Percentiles rank a stretch among this genome's conserved stretches.
These are phyloP conservation scores for Nemophila menziesii DNA, from an alignment of 257 asterid genomes.

Conservation along the genomic window DNA sequence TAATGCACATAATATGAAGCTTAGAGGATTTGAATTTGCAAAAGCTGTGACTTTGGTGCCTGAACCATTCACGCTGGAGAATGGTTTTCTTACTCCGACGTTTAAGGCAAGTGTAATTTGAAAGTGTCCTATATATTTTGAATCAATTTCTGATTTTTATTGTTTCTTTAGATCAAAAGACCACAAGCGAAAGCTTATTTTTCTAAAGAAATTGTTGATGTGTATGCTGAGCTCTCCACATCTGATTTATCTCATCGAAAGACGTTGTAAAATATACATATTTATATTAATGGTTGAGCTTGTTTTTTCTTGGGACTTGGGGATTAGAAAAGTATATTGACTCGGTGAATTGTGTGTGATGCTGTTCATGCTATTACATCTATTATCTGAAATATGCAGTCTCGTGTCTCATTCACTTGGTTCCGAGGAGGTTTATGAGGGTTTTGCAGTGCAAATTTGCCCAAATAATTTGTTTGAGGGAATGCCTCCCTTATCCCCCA, in stretches of 20 bases:
- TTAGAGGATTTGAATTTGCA: constrained; percentile 69
- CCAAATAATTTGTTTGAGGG: no score
- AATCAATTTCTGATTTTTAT: neutral
- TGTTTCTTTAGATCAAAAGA: constrained; percentile 45
- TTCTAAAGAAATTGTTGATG: constrained; percentile 39
- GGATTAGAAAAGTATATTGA: neutral
- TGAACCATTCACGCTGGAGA: constrained; percentile 59
- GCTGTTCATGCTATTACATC: neutral
- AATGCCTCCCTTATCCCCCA: no score
- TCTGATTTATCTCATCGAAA: constrained; percentile 30
- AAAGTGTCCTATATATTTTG: neutral
- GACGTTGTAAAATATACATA: constrained; percentile 10
- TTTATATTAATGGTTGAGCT: neutral
- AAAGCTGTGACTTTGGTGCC: constrained; percentile 53
- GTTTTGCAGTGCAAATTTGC: no score
- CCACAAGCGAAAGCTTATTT: constrained; percentile 62
- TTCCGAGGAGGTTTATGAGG: no score
- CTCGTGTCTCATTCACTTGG: neutral
- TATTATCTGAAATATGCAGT: neutral
- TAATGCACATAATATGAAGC: constrained; percentile 33
- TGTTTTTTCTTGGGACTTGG: neutral
- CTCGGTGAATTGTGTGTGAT: neutral
- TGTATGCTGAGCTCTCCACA: constrained; percentile 47
- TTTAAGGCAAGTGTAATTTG: constrained; percentile 33
- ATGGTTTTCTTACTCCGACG: constrained; percentile 69